phyloP scores from a whole-genome alignment of 2,329 filamentous ascomycete genomes.

The Claviceps fusiformis region DNA sequence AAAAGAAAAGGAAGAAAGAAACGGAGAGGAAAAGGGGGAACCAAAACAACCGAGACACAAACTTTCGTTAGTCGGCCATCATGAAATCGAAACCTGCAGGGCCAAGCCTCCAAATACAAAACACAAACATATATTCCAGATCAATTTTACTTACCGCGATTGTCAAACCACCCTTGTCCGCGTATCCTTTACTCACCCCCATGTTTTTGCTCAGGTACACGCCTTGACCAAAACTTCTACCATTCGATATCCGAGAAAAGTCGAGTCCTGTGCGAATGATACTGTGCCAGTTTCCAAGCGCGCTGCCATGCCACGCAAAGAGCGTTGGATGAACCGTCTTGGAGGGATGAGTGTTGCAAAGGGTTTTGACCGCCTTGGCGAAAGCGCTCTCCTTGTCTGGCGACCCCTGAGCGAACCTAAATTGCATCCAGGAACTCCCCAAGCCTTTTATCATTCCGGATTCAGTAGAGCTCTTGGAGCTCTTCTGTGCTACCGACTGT shows the following conservation, averaged over 20 bases:
- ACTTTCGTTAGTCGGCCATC: background rate
- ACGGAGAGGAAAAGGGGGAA: too few relatives aligned
- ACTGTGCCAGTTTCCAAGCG: constrained; percentile 70
- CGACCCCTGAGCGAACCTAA: constrained; percentile 75
- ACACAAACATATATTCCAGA: background rate
- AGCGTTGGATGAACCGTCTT: constrained; percentile 47
- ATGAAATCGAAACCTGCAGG: background rate
- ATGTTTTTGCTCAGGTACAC: constrained; percentile 59
- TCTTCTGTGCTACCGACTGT: too few relatives aligned
- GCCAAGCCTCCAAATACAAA: background rate
- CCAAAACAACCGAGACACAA: background rate
- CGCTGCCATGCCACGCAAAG: constrained; percentile 79
- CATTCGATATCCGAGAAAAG: constrained; percentile 48
- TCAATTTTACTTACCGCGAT: background rate
- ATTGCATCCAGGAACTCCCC: constrained; percentile 52
- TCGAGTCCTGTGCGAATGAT: constrained; percentile 75
- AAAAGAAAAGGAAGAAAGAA: background rate
- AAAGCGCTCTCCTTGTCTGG: constrained; percentile 78
- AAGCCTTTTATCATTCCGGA: background rate
- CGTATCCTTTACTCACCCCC: constrained; percentile 1
- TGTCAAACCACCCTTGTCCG: background rate
- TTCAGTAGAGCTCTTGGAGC: background rate
- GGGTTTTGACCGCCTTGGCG: constrained; percentile 40
- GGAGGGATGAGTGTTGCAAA: constrained; percentile 18
- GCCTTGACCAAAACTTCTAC: constrained; percentile 62